A percentile compares a stretch with the other conserved stretches of the same genome.
Evolutionary conservation across 202 grass and related monocot species (phyloP).

Genomic region (Setaria italica): DNA sequence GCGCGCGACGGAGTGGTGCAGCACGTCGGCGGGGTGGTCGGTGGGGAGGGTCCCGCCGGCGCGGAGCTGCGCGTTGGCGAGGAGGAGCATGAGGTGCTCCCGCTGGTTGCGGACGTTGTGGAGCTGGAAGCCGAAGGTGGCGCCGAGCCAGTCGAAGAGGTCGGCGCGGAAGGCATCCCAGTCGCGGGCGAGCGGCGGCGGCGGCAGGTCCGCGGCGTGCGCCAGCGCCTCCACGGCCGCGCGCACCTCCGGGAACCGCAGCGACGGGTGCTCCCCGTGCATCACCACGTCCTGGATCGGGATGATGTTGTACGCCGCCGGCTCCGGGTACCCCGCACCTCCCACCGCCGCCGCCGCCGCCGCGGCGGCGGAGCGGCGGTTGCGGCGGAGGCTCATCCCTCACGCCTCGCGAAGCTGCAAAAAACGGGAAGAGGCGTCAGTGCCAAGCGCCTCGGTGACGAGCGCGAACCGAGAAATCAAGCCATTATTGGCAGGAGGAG

Average conservation of each 20-base stretch:
- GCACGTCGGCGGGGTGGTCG: slow-evolving; percentile 58
- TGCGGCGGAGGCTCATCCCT: slow-evolving; percentile 73
- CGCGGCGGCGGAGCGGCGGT: slow-evolving; percentile 51
- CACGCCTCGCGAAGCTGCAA: slow-evolving; percentile 39
- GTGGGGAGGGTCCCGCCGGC: slow-evolving; percentile 9
- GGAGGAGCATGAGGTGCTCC: slow-evolving; percentile 96
- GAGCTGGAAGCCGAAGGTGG: slow-evolving; percentile 86
- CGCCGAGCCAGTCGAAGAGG: slow-evolving; percentile 93
- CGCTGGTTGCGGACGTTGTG: slow-evolving; percentile 95
- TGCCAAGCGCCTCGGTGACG: neutral
- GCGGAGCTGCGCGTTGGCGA: slow-evolving; percentile 95
- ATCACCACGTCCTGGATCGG: slow-evolving; percentile 81
- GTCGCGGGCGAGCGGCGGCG: slow-evolving; percentile 45
- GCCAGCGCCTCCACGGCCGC: slow-evolving; percentile 62
- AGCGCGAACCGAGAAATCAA: slow-evolving; percentile 9
- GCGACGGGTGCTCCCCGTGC: slow-evolving; percentile 64
- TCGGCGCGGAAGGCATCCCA: slow-evolving; percentile 58
- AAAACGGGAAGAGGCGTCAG: slow-evolving; percentile 20
- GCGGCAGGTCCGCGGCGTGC: slow-evolving; percentile 51
- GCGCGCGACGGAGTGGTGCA: slow-evolving; percentile 60
- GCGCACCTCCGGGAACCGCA: slow-evolving; percentile 78
- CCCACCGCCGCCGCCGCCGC: slow-evolving; percentile 11
- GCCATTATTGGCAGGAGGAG: neutral
- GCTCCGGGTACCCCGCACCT: slow-evolving; percentile 18
- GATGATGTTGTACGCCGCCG: slow-evolving; percentile 87